Base-by-base conservation (phyloP, 2,329 filamentous ascomycete genomes). In the Akanthomyces dipterigenus region DNA sequence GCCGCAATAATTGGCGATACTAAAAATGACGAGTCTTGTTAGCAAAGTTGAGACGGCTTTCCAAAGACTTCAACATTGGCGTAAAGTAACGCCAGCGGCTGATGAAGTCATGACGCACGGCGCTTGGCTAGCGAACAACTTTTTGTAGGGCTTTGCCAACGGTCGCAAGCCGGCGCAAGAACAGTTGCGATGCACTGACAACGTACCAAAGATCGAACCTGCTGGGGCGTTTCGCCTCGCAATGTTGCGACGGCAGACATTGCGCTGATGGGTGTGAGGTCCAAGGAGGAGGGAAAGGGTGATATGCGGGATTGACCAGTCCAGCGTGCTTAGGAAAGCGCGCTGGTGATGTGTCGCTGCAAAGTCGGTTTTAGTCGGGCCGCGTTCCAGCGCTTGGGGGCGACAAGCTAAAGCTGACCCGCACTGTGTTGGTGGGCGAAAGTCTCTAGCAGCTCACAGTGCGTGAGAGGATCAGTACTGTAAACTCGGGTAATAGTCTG, bases 1-100 rank as follows among this genome's bases (percentile, higher is more conserved):
- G 89, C 68, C 93, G 89, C 70, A 98, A 81, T 69, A 99, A 81
- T 71, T 93, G 93, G 67, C 95, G 93, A 77, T 96, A 98, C 93
- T 96, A 18, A 20, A 38, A 45, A 43, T 3, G 20, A 42, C 36
- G 24, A 5, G 5, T 16, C 7, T 2, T 1, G 49, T 60, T 28
- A 60, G 57, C 20, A 26, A n/a, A 24, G 18, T 3, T 31, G 28
- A 54, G 43, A 53, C 28, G 26, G 12, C 31, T 34, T 34, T 34
- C 31, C 2, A 11, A 34, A 11, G 8, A 34, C 1, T 34, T 9
- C 31, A 2, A 2, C 31, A 9, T 9, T 34, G 31, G 31, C 31
- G 31, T 11, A 34, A 34, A 34, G 31, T 9, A 34, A 22, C 2
- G 56, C 22, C 18, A 20, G 26, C 20, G 12, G 24, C 18, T 18